Conservation (phyloP, 2,329 filamentous ascomycete genomes). For the Sclerotinia borealis region DNA sequence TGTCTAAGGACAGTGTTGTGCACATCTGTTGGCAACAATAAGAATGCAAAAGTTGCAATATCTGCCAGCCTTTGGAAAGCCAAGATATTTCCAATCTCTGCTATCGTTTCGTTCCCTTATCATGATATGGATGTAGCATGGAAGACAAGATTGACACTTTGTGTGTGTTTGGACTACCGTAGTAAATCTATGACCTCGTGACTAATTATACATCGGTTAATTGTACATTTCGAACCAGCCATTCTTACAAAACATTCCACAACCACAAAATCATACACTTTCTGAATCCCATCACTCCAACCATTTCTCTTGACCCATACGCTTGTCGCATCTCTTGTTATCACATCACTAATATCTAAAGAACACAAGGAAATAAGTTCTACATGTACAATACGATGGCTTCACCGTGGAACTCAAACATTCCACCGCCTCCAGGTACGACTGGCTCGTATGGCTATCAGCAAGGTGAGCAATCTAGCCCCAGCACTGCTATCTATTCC, state of each 20-base stretch:
- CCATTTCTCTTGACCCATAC: background rate
- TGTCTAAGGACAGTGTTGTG: background rate
- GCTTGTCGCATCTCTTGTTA: conserved; percentile 13
- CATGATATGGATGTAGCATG: background rate
- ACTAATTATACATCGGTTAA: conserved; percentile 4
- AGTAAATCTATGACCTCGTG: background rate
- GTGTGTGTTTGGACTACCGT: background rate
- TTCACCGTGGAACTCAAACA: conserved; percentile 28
- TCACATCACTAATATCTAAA: conserved; percentile 26
- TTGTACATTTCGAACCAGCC: background rate
- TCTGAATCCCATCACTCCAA: background rate
- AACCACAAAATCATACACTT: background rate
- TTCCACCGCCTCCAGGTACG: conserved; percentile 38
- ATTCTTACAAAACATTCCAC: conserved; percentile 3
- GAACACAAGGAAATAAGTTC: conserved; percentile 15
- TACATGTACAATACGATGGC: conserved; percentile 29
- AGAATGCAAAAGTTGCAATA: background rate
- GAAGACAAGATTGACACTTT: background rate
- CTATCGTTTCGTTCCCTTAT: background rate
- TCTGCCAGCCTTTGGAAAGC: background rate
- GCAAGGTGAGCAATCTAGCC: conserved; percentile 25
- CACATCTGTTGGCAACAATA: background rate
- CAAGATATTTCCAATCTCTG: background rate
- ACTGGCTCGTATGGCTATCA: conserved; percentile 29
- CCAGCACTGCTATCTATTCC: no score